Evolutionary conservation across 2,329 filamentous ascomycete genomes (phyloP), one percentile per base, ranked within the genome.

Genomic region (Fusarium protoensiforme): DNA sequence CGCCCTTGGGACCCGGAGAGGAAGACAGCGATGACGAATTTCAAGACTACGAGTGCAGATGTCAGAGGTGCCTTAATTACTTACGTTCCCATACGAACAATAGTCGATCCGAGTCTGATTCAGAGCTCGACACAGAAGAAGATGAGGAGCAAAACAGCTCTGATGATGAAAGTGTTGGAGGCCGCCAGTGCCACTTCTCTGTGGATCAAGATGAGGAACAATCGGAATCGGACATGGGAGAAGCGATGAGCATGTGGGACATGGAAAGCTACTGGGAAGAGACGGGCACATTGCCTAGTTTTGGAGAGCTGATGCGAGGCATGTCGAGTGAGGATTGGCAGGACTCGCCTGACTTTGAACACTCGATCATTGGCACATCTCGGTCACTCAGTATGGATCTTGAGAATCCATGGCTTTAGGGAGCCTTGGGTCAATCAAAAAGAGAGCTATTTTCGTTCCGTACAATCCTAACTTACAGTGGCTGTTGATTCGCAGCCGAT

Each of bases 351-450:
- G 38, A 24, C 4, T 3, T 18, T 13, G 5, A 13, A 18, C 31
- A 8, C 27, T 11, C 27, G 4, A 29, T 18, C 8, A 4, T 24
- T 20, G 16, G 31, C 16, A 36, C 58, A 16, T 11, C 41, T n/a
- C 9, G 7, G 33, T 36, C 31, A 29, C 16, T 51, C 8, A 27
- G 31, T 33, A 61, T 61, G 33, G 41, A 61, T 20, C 7, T 51
- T 27, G 22, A 36, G 22, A 29, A 61, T 31, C 31, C 59, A n/a
- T 61, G 41, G 59, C 31, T 61, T 13, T 48, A 48, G 10, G 14
- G 13, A 11, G 18, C 20, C 10, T 18, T 4, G 22, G 5, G 18
- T 39, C 11, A 2, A 9, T 31, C 27, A 53, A 31, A 29, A 31
- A 20, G 27, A 13, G 14, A 53, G 7, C 2, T 20, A 20, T 14